These are phyloP conservation scores for Apophysomyces ossiformis DNA, from an alignment of 371 early-diverging fungal genomes.

Conservation along the genomic window DNA sequence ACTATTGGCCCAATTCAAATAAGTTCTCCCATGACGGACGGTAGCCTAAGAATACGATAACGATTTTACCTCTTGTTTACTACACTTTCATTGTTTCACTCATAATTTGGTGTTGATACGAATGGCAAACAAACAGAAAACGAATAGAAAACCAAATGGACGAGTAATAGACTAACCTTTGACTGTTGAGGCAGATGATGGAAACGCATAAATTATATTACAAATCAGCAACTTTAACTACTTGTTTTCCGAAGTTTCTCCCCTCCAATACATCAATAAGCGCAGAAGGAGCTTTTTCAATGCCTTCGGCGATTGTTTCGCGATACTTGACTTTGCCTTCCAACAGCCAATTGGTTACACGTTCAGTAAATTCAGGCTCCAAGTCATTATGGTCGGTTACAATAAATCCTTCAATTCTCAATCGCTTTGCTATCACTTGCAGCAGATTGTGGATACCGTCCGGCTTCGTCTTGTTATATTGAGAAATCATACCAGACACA, in stretches of 20 bases:
- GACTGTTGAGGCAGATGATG: no score
- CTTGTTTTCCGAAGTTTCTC: constrained; percentile 75
- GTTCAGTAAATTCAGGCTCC: constrained; percentile 52
- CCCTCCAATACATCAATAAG: constrained; percentile 73
- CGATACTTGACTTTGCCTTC: constrained; percentile 65
- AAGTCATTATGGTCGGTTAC: constrained; percentile 35
- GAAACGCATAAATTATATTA: neutral
- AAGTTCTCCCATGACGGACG: no score
- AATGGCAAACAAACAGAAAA: no score
- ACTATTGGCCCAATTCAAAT: neutral
- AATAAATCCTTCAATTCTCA: constrained; percentile 73
- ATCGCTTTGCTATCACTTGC: constrained; percentile 46
- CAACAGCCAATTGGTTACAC: constrained; percentile 60
- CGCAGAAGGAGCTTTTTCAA: constrained; percentile 75
- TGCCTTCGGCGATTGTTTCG: constrained; percentile 66
- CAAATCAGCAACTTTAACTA: constrained; percentile 63
- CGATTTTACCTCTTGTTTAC: no score
- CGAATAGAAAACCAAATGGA: no score
- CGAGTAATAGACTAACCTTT: no score
- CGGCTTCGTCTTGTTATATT: constrained; percentile 59
- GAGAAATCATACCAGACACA: constrained; percentile 73
- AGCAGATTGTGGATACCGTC: constrained; percentile 39
- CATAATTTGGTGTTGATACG: no score
- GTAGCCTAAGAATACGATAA: no score
- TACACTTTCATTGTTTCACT: no score